These are phyloP conservation scores for Elaeagnus macrophylla DNA, from an alignment of 306 rosid species.

Conservation along the genomic window DNA sequence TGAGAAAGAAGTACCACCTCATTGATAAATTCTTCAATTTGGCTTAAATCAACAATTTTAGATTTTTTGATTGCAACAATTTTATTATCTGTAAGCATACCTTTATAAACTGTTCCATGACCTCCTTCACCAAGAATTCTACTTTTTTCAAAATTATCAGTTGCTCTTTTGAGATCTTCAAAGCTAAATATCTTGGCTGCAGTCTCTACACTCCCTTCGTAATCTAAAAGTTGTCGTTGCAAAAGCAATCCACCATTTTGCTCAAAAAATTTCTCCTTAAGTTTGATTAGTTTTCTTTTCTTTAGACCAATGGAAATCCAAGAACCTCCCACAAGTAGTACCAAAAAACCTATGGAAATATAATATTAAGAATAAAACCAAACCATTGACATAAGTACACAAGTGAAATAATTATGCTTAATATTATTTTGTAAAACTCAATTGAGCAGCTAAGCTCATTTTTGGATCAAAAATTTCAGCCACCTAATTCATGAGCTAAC, in stretches of 20 bases:
- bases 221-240: constrained; percentile 6
- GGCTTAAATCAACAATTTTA: constrained; percentile 15
- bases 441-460: no score
- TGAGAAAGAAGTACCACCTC: constrained; percentile 16
- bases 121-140: constrained; percentile 12
- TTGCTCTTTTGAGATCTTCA: constrained; percentile 5
- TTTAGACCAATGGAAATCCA: constrained; percentile 4
- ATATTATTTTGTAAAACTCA: no score
- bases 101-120: constrained; percentile 10
- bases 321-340: neutral
- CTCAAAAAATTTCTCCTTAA: constrained; percentile 3
- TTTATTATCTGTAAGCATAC: neutral
- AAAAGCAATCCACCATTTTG: constrained; percentile 12
- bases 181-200: constrained; percentile 3
- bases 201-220: neutral
- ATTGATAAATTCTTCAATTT: constrained; percentile 15
- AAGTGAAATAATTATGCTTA: no score
- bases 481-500: no score
- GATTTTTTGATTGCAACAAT: constrained; percentile 16
- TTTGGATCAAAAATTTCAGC: no score
- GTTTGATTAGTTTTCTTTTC: constrained; percentile 5
- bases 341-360: neutral
- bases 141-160: neutral
- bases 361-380: neutral
- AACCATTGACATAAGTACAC: no score